Base-by-base conservation (phyloP, 768 basidiomycete species). In the Auricularia auricula-judae region DNA sequence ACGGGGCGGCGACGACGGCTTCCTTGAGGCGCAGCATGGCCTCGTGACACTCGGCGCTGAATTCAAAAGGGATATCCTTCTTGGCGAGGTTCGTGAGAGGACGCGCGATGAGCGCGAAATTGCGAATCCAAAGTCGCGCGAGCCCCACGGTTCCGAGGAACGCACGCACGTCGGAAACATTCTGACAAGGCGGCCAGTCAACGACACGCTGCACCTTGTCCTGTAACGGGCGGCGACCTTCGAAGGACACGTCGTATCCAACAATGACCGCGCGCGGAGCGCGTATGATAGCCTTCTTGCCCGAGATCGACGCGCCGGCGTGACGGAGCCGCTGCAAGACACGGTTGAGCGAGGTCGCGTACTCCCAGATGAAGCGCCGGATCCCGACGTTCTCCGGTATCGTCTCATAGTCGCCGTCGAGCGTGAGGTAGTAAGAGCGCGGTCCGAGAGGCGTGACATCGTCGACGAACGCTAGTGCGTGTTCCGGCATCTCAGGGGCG, bases 341-440 rank as follows among this genome's bases (percentile, higher is more conserved):
- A 0, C 75, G 43, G 62, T 82, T 76, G 10, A 80, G 35, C 54
- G 72, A 71, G 2, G 68, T 39, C 11, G 78, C 67, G 35, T 78
- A 76, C 62, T 80, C 76, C 72, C 74, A 81, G 0, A 80, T 68
- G 56, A 80, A 81, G 0, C 71, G 64, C 0, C 74, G 62, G 10
- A 81, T 79, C 0, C 74, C 73, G 0, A 69, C 67, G 64, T 81
- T 82, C 0, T 73, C 71, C 0, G 74, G 70, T 1, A 80, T 74
- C 0, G 70, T 76, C 61, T 82, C 73, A 59, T 67, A 77, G 0
- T 7, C 14, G 0, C 78, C 74, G 29, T 23, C 23, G 23, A 1
- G 23, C 1, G 23, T 23, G 23, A 71, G 62, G 61, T 81, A 80
- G 3, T 67, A 61, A 0, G 76, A 72, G 0, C 33, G n/a, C 29